Conservation (phyloP, 306 rosid genomes). For the Spatholobus suberectus region DNA sequence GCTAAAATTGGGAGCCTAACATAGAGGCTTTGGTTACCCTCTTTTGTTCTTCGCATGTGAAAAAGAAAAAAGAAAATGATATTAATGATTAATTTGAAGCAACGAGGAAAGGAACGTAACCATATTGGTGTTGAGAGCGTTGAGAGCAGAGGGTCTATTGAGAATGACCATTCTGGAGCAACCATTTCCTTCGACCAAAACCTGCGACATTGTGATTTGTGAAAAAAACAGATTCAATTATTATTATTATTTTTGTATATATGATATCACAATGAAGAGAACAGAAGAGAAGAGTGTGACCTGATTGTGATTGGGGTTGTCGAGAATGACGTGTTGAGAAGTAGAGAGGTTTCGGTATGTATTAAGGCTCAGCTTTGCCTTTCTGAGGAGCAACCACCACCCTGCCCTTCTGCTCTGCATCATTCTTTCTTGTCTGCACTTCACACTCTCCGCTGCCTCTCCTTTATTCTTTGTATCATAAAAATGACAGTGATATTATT, state of each 20-base stretch:
- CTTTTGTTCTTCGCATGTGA: not conserved
- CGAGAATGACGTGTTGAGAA: not conserved
- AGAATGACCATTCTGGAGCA: constrained; percentile 38
- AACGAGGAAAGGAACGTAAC: not conserved
- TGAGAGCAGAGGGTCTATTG: constrained; percentile 46
- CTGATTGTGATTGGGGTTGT: not conserved
- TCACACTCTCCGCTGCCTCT: not conserved
- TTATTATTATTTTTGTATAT: not conserved
- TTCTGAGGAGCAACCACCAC: not conserved
- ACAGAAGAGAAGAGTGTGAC: no score
- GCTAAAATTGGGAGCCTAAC: not conserved
- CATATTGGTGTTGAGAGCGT: constrained; percentile 47
- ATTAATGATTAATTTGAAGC: not conserved
- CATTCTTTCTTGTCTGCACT: not conserved
- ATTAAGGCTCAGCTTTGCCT: not conserved
- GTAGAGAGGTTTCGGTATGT: not conserved
- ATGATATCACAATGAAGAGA: not conserved
- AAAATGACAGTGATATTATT: no score
- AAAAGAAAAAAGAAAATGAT: not conserved
- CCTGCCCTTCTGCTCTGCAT: constrained; percentile 2
- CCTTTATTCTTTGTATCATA: no score
- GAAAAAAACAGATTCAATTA: no score
- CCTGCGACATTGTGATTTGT: constrained; percentile 34
- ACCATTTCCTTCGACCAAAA: constrained; percentile 37
- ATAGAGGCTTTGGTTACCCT: no score